A percentile compares a stretch with the other conserved stretches of the same genome.
phyloP scores from a whole-genome alignment of 345 rosid genomes.

The Turnera subulata region DNA sequence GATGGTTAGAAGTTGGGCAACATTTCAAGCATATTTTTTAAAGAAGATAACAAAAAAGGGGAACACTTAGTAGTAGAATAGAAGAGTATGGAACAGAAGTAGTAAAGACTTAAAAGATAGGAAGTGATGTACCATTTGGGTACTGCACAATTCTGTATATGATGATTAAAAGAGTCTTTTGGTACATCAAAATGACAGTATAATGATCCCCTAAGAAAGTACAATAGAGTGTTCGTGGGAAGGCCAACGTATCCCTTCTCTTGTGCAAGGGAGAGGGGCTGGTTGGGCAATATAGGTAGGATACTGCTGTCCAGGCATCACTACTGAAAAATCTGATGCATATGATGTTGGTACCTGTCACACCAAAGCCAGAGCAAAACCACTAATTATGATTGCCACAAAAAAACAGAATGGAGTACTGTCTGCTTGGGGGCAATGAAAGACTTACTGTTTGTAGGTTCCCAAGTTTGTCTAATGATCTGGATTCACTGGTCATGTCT shows the following conservation, averaged over 20 bases:
- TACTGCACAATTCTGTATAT: background rate
- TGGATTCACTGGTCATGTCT: constrained; percentile 24
- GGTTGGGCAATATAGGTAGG: constrained; percentile 83
- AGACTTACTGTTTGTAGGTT: constrained; percentile 42
- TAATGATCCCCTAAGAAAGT: constrained; percentile 15
- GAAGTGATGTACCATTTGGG: background rate
- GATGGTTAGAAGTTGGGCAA: too few relatives aligned
- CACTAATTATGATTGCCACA: background rate
- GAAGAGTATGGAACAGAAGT: too few relatives aligned
- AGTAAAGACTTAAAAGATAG: too few relatives aligned
- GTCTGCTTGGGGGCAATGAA: background rate
- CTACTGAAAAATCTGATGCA: constrained; percentile 63
- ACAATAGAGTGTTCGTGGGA: constrained; percentile 41
- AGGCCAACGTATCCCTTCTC: constrained; percentile 71
- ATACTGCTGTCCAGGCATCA: constrained; percentile 77
- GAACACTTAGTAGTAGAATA: too few relatives aligned
- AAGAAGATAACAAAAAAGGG: too few relatives aligned
- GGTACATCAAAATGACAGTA: background rate
- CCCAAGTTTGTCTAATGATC: constrained; percentile 31
- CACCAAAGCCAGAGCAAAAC: background rate
- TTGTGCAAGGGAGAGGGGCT: constrained; percentile 82
- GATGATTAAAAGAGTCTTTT: background rate
- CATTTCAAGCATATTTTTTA: too few relatives aligned
- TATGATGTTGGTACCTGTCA: constrained; percentile 39
- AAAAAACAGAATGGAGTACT: background rate